Evolutionary conservation across 164 flowering plant genomes (phyloP), one percentile per base, ranked within the genome.

Genomic region (Kalanchoe fedtschenkoi): DNA sequence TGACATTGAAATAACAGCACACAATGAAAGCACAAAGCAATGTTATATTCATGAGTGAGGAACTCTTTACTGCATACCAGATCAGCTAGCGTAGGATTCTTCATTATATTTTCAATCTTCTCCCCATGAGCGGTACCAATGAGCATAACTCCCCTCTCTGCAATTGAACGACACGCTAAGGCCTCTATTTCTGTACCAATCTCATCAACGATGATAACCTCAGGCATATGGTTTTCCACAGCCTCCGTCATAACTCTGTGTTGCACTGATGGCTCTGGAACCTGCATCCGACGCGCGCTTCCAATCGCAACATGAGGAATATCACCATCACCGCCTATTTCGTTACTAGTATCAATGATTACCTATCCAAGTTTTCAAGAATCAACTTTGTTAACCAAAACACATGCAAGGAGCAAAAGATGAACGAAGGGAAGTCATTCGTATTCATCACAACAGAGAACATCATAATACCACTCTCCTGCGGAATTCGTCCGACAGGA

Each of bases 221-320:
- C 78, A 62, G 88, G 93, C 89, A 80, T 87, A 76, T 84, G 93
- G 72, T 87, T 87, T 66, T 84, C 89, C 53, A 87, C 88, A 57
- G 88, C 89, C 71, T 84, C 93, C 76, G 80, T 81, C 93, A 87
- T 87, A 37, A 84, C 81, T 57, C 57, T 77, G 65, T 84, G 83
- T 64, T 84, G 89, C 88, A 83, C 67, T 13, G 80, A 80, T 54
- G 85, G 83, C 46, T 84, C 68, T 51, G 88, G 76, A 57, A 87
- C 93, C 71, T 87, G 93, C 81, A 87, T 74, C 76, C 88, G 76
- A 32, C 89, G 70, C 47, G 93, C 88, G 47, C 80, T 66, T 30
- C 93, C 93, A 37, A 87, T 80, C 64, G 82, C 88, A 35, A 82
- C 73, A 76, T 83, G 88, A 19, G 93, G 89, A 70, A 84, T 69